Evolutionary conservation across 2,329 filamentous ascomycete species (phyloP), one percentile per base, ranked within the genome.

Genomic region (Fusarium veterinarium): DNA sequence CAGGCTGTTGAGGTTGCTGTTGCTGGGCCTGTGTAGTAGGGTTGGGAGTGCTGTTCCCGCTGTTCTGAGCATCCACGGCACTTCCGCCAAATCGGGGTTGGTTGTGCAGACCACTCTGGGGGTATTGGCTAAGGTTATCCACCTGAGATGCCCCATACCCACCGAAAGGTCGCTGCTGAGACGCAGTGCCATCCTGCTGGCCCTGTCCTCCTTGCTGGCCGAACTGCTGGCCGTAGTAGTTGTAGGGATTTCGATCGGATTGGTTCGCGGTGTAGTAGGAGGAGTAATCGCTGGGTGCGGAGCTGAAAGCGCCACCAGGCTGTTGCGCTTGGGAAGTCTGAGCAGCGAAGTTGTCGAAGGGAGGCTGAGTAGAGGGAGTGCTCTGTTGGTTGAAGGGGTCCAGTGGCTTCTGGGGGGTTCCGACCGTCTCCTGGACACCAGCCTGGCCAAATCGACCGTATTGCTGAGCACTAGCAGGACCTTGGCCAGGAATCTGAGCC

Each of bases 31-130:
- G 88, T 16, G 84, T 83, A 44, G 91, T 87, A 33, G 95, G 95
- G 84, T 97, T 96, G 40, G 95, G 95, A 5, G 95, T 98, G 77
- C 92, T 95, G 81, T 96, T 92, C 48, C 95, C 95, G 80, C 94
- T 97, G 84, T 92, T 94, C 78, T 95, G 93, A 69, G 89, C 88
- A 61, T 97, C 94, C 67, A 87, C 84, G 35, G 86, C 83, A 51
- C 84, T 85, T 73, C 84, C 85, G 35, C 87, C 87, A 48, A 91
- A 91, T 59, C 90, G 88, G 8, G 89, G 88, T 72, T 87, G 88
- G 80, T 84, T 91, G 71, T 84, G 83, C 46, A 82, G 77, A 75
- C 91, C 92, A 80, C 91, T 93, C 80, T 95, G 93, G 42, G 92
- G 91, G 80, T 94, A 95, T 78, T 88, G 91, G 84, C 86, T 90